Base-by-base conservation (phyloP, 2,329 filamentous ascomycete genomes). In the Aspergillus ochraceoroseus region DNA sequence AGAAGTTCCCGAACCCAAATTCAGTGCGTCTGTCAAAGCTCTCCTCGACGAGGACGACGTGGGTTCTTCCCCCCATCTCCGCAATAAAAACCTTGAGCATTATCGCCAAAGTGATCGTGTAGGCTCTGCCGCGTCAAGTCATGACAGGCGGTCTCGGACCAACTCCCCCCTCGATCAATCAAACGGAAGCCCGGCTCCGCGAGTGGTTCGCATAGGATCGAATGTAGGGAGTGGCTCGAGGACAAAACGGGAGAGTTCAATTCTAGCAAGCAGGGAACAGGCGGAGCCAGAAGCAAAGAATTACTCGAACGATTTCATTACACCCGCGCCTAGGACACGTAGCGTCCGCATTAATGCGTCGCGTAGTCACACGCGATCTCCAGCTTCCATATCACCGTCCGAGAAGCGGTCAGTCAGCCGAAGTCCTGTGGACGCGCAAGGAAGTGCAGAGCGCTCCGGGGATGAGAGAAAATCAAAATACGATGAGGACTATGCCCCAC, bases 21-120 rank as follows among this genome's bases (percentile, higher is more conserved):
- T 95, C 61, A 95, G 88, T 62, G 88, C 89, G 55, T 78, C 92
- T 52, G 94, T 90, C 33, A 90, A 92, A 60, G 89, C 87, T 13
- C 73, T 95, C 11, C 74, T 95, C 38, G 73, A 73, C 36, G 70
- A 71, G 46, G 72, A 74, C 49, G 70, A 61, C 15, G 57, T 67
- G 31, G 53, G 64, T 15, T 78, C 77, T 34, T 74, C 70, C 3
- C 74, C 77, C 6, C 47, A 62, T 55, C 33, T 59, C 32, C 47
- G 66, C 50, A 50, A 57, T 56, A 44, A 52, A 56, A 20, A 51
- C 43, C 32, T 56, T 49, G 37, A 50, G 42, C 46, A 52, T 41
- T 26, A 47, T 31, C 37, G 48, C 6, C 55, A 44, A 51, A 54
- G 50, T 41, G 51, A 55, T 15, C 55, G 54, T 34, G 54, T 50